A percentile compares a stretch with the other conserved stretches of the same genome.
Conservation (phyloP, 441 rosid genomes). For the Flueggea neowawraea region DNA sequence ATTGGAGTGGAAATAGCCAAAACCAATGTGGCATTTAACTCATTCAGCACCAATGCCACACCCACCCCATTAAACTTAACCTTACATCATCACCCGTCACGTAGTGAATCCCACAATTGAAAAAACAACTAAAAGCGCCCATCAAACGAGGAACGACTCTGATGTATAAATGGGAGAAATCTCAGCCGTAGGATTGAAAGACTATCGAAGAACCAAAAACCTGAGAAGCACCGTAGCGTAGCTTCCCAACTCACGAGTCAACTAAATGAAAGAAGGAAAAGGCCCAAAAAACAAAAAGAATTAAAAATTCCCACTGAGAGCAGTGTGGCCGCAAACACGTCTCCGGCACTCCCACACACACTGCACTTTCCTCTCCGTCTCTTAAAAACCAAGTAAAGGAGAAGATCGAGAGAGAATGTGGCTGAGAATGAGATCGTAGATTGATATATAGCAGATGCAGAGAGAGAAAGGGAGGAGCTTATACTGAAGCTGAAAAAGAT, state of each 20-base stretch:
- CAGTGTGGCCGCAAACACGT: slow-evolving; percentile 3
- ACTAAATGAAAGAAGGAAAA: background rate
- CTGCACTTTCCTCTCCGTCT: background rate
- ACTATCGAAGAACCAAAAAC: no score
- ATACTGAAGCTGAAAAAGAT: slow-evolving; percentile 7
- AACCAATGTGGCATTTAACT: background rate
- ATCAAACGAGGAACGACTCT: no score
- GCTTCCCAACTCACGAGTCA: no score
- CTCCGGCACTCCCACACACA: background rate
- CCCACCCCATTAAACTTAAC: no score
- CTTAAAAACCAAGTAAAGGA: background rate
- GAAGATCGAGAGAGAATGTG: no score
- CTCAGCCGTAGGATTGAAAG: no score
- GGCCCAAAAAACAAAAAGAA: background rate
- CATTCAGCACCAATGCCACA: no score
- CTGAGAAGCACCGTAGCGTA: no score
- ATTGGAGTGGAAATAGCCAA: background rate
- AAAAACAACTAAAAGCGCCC: no score
- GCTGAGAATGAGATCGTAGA: background rate
- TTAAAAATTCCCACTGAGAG: background rate
- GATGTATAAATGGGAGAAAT: no score
- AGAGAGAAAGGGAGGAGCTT: slow-evolving; percentile 1
- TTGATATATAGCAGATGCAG: background rate
- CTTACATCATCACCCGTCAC: no score
- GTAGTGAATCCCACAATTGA: no score